Evolutionary conservation across 176 grass and related monocot species (phyloP), one percentile per base, ranked within the genome.

Genomic region (Oryza australiensis): DNA sequence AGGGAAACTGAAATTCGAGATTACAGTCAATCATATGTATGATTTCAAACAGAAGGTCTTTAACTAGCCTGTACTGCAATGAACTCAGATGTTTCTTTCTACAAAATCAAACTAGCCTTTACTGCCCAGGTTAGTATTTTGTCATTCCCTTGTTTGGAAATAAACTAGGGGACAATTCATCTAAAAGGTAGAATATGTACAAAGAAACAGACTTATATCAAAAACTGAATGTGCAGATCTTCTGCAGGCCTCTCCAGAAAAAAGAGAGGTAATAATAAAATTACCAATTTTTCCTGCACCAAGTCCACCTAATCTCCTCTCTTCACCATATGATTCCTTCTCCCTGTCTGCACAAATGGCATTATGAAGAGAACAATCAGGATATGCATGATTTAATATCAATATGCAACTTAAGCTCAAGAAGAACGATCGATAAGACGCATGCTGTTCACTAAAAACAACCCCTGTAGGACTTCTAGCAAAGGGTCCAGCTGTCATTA

Each of bases 231-330:
- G 35, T 83, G 42, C 28, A 75, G 42, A 11, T 43, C 9, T 66
- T 27, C 6, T 26, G 24, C 12, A 66, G 29, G 32, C 32, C 76
- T 81, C 12, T 38, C 40, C 5, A 43, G 6, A 12, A 83, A 78
- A 22, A 12, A 38, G 8, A 55, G 12, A 64, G 5, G 33, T 2
- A 45, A 40, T 18, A 22, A 37, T 13, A 0, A 68, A 90, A 73
- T 81, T 92, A 97, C 94, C 90, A 41, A 78, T 78, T 3, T 83
- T 85, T 80, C 85, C 82, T 23, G 87, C 92, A 51, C 73, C 85
- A 63, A 90, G 74, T 76, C 80, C 90, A 65, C 60, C 48, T 45
- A 87, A 80, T 80, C 88, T 94, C 73, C 86, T 92, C 23, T 90
- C 83, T 34, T 97, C 83, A 43, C 88, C 88, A 73, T 42, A 72